Percentiles rank a stretch among this genome's conserved stretches.
These are phyloP conservation scores for Filobasidium floriforme DNA, from an alignment of 768 basidiomycete species.

Conservation along the genomic window DNA sequence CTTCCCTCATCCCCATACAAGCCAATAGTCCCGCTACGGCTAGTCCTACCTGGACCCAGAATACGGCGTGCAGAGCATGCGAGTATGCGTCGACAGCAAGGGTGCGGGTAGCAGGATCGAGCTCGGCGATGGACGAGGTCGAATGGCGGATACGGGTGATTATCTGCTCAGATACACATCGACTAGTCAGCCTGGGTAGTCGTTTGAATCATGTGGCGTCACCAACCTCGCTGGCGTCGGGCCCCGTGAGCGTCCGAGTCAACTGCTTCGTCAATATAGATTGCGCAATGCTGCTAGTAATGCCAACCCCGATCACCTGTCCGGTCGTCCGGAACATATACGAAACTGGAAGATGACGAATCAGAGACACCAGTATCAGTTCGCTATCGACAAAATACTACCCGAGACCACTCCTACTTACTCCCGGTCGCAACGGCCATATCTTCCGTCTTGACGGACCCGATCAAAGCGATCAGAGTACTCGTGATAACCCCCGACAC, in stretches of 20 bases:
- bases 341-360: constrained; percentile 5
- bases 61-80: constrained; percentile 35
- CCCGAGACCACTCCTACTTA: not conserved
- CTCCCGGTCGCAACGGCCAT: constrained; percentile 24
- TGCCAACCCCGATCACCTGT: constrained; percentile 88
- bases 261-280: constrained; percentile 65
- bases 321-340: constrained; percentile 63
- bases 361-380: not conserved
- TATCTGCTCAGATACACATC: constrained; percentile 25
- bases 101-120: constrained; percentile 24
- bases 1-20: constrained; percentile 31
- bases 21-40: constrained; percentile 25
- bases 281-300: constrained; percentile 78
- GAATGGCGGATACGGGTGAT: constrained; percentile 40
- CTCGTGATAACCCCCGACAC: constrained; percentile 37
- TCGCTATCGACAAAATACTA: not conserved
- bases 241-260: constrained; percentile 65
- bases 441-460: constrained; percentile 33
- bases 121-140: constrained; percentile 35
- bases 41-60: constrained; percentile 33
- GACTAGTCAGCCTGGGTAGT: not conserved
- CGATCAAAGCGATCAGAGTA: constrained; percentile 41
- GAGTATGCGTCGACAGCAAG: constrained; percentile 30
- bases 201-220: not conserved
- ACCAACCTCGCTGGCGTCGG: constrained; percentile 51